Base-by-base conservation (phyloP, 208 protist genomes). In the Crithidia expoeki region DNA sequence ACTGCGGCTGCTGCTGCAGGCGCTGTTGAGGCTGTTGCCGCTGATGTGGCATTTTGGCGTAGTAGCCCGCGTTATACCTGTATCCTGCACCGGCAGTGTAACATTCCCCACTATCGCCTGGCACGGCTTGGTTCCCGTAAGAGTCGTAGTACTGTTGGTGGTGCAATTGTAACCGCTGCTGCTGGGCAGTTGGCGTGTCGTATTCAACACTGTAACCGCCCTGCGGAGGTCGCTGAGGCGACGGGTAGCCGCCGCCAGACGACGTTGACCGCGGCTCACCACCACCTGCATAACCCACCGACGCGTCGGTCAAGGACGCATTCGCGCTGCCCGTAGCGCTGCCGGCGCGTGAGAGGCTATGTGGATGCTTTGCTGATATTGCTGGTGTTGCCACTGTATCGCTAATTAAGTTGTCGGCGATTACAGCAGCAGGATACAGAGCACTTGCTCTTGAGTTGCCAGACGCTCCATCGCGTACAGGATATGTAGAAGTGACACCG, bases 101-200 rank as follows among this genome's bases (percentile, higher is more conserved):
- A 38, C 69, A 76, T 10, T 50, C 70, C 2, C 53, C 53, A 23
- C 40, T 50, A n/a, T 53, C 70, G 32, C 47, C 61, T 4, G 46
- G 10, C 61, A 67, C 57, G 3, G 61, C 12, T 47, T 42, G 61
- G 21, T 50, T 25, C n/a, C 70, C 70, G 19, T 68, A 68, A 11
- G 51, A n/a, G 42, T 57, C 36, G 58, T 46, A 59, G 21, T 58
- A 58, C 34, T 46, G 53, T 30, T 62, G 62, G 27, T 52, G 66
- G 17, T 75, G 49, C 27, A 36, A 46, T 28, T 62, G 62, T 36
- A 42, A 56, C 21, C 72, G 49, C 12, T 59, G 58, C 30, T 63
- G 70, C 51, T 6, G 27, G 46, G 19, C 17, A 7, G 61, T 21
- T 3, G 46, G 6, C 12, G 14, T 42, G 47, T 46, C 61, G 33